Evolutionary conservation across 306 rosid genomes (phyloP).

Genomic region (Notholithocarpus densiflorus): DNA sequence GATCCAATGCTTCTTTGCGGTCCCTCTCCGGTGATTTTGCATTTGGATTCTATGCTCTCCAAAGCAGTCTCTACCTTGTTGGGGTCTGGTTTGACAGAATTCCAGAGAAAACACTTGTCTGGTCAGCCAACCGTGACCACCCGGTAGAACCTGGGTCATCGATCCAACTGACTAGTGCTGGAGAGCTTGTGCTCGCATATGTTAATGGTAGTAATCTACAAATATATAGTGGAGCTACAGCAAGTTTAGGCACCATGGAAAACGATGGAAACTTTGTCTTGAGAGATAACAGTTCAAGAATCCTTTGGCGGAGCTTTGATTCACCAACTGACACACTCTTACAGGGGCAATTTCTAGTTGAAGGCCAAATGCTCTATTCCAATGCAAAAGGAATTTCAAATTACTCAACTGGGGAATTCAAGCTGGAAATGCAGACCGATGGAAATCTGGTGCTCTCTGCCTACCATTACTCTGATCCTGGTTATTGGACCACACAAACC

Average conservation of each 20-base stretch:
- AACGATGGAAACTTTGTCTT: constrained; percentile 25
- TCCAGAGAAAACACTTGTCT: constrained; percentile 27
- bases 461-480: constrained; percentile 19
- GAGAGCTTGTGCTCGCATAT: constrained; percentile 19
- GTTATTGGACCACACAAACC: constrained; percentile 21
- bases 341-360: constrained; percentile 4
- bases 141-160: constrained; percentile 17
- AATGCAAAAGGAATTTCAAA: constrained; percentile 24
- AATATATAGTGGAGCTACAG: neutral
- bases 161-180: constrained; percentile 17
- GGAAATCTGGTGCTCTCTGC: constrained; percentile 22
- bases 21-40: constrained; percentile 31
- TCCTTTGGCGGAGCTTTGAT: constrained; percentile 24
- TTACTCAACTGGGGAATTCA: constrained; percentile 26
- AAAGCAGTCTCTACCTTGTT: constrained; percentile 9
- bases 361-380: neutral
- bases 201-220: neutral
- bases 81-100: constrained; percentile 36
- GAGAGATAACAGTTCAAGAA: neutral
- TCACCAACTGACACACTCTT: constrained; percentile 22
- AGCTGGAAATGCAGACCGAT: constrained; percentile 16
- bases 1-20: constrained; percentile 30
- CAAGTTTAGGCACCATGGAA: constrained; percentile 16
- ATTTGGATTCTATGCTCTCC: constrained; percentile 28
- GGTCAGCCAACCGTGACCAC: constrained; percentile 21